These are phyloP conservation scores for Penicillium sp. DNA, from an alignment of 2,329 filamentous ascomycete genomes.

Conservation along the genomic window DNA sequence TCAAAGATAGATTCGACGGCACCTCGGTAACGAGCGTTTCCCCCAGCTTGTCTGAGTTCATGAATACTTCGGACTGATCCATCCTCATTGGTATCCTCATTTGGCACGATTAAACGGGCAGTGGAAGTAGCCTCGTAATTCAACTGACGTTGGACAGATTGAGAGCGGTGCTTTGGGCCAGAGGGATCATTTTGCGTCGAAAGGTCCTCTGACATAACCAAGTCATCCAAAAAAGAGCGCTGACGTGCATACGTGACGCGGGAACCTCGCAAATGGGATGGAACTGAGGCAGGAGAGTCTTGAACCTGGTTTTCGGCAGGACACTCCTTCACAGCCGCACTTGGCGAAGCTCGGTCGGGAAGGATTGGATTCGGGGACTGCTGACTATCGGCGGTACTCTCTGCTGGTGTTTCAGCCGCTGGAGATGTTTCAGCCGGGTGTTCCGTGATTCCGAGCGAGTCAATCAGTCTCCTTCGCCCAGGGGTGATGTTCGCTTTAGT, in stretches of 20 bases:
- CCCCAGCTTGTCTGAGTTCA: constrained; percentile 60
- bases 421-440: constrained; percentile 9
- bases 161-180: constrained; percentile 5
- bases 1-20: constrained; percentile 59
- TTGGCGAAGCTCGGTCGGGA: constrained; percentile 11
- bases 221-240: constrained; percentile 60
- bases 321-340: constrained; percentile 3
- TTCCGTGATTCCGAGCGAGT: constrained; percentile 30
- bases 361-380: constrained; percentile 5
- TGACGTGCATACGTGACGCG: constrained; percentile 60
- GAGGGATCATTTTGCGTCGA: constrained; percentile 6
- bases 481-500: constrained; percentile 17
- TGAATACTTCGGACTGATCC: constrained; percentile 58
- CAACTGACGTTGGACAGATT: constrained; percentile 5
- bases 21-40: constrained; percentile 56
- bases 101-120: constrained; percentile 37
- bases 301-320: constrained; percentile 6
- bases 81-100: constrained; percentile 49
- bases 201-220: constrained; percentile 26
- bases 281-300: constrained; percentile 15
- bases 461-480: constrained; percentile 37
- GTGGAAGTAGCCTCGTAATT: constrained; percentile 9
- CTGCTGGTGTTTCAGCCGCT: constrained; percentile 9
- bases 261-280: constrained; percentile 35
- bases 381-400: constrained; percentile 12